phyloP scores from a whole-genome alignment of 331 rosid genomes.

The Malus hybrid region DNA sequence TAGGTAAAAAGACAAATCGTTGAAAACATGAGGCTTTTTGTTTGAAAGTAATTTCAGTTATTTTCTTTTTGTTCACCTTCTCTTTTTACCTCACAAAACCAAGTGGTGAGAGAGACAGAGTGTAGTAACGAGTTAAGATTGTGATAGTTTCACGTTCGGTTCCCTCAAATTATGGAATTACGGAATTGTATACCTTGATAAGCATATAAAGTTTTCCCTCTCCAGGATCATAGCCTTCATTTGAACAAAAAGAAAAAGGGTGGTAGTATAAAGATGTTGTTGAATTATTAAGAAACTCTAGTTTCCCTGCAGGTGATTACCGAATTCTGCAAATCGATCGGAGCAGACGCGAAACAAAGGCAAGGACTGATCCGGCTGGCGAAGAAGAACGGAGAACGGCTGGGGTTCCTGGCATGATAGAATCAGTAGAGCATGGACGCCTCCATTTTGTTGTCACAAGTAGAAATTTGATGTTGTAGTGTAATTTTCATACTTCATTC shows the following conservation, averaged over 20 bases:
- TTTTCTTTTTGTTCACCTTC: no score
- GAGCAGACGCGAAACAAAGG: slow-evolving; percentile 96
- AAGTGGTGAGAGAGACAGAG: no score
- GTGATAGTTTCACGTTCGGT: no score
- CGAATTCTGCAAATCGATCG: slow-evolving; percentile 95
- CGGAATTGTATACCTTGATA: no score
- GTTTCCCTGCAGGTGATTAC: slow-evolving; percentile 62
- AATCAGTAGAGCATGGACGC: slow-evolving; percentile 8
- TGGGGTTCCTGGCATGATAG: slow-evolving; percentile 84
- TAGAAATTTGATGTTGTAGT: slow-evolving; percentile 20
- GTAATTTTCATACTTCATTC: slow-evolving; percentile 17
- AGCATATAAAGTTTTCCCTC: not conserved
- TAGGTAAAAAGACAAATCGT: no score
- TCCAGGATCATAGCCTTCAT: not conserved
- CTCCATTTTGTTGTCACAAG: slow-evolving; percentile 26
- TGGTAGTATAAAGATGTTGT: not conserved
- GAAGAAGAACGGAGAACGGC: slow-evolving; percentile 92
- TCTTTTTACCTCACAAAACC: no score
- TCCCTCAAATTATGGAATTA: no score
- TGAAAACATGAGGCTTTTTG: no score
- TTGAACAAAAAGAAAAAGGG: not conserved
- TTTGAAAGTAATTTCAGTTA: no score
- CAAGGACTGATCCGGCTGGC: slow-evolving; percentile 95
- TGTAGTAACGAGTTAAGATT: no score
- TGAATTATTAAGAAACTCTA: not conserved